Base-by-base conservation (phyloP, 2,329 filamentous ascomycete species). In the Beauveria sp. region DNA sequence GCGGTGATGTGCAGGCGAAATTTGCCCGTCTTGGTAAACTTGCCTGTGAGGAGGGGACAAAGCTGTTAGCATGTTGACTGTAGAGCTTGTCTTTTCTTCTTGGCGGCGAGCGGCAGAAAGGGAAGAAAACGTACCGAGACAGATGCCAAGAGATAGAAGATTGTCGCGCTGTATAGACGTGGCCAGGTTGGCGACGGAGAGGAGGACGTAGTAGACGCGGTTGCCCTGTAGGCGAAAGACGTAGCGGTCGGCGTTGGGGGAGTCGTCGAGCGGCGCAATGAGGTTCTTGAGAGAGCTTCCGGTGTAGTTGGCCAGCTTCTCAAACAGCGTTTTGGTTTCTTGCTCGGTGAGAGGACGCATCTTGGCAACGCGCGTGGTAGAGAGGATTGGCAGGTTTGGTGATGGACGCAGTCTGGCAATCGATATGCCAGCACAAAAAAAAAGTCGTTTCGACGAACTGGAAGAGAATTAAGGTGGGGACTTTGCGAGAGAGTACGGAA, bases 11-110 rank as follows among this genome's bases (percentile, higher is more conserved):
- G 93, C 61, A 99, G 81, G 59, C 93, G 82, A 79, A 99, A 98
- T 76, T 98, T 97, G 65, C 92, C 91, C 5, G 92, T 90, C 81
- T 97, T 98, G 65, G 93, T 97, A 79, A 97, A 96, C 74, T 97
- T 96, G 70, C 92, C 92, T 85, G 43, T 16, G 8, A 24, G 14
- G 48, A 59, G 20, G 55, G 50, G 58, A 18, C 38, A 20, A 3
- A 49, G 34, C 24, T 28, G 54, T 68, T 64, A 68, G 66, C 50
- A 58, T 53, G 58, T 43, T 26, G 24, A 3, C 4, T 10, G 6
- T 59, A 53, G 54, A 60, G 42, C 34, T 18, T 56, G 8, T 20
- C 22, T 4, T 22, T 57, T 57, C 12, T n/a, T 43, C 7, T 8
- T 43, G 18, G 6, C 1, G 42, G 18, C 16, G 6, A n/a, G 18